Percentiles rank a stretch among this genome's conserved stretches.
Evolutionary conservation across 2,329 filamentous ascomycete species (phyloP).

Genomic region (Paraconiothyrium brasiliense): DNA sequence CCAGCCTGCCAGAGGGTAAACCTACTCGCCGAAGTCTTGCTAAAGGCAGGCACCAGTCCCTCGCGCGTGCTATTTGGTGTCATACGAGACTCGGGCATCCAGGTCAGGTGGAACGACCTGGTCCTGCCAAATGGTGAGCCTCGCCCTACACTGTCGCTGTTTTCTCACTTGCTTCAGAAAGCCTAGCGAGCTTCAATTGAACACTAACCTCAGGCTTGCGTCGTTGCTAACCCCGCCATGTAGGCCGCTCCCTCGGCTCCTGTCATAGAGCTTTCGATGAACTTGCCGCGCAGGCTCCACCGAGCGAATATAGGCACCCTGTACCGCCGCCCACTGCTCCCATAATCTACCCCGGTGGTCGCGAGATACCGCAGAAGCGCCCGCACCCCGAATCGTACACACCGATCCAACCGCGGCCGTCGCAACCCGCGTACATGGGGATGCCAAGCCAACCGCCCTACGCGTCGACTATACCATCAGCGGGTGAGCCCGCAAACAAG

Average conservation of each 20-base stretch:
- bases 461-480: constrained; percentile 34
- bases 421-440: constrained; percentile 46
- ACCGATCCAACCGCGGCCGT: constrained; percentile 53
- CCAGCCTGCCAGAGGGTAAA: constrained; percentile 41
- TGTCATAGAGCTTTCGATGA: constrained; percentile 48
- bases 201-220: not conserved
- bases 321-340: constrained; percentile 41
- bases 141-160: constrained; percentile 12
- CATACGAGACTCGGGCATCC: constrained; percentile 54
- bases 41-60: constrained; percentile 58
- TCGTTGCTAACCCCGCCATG: not conserved
- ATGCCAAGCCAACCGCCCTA: constrained; percentile 41
- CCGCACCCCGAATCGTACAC: constrained; percentile 42
- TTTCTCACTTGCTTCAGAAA: not conserved
- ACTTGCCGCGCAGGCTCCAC: constrained; percentile 36
- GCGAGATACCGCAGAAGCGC: constrained; percentile 49
- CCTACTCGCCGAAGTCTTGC: constrained; percentile 60
- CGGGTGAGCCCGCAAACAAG: constrained; percentile 52
- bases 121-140: constrained; percentile 60
- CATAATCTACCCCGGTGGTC: constrained; percentile 38
- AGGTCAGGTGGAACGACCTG: constrained; percentile 60
- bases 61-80: constrained; percentile 55
- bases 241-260: constrained; percentile 50
- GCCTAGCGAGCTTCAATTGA: not conserved
- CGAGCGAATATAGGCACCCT: constrained; percentile 41